Evolutionary conservation across 2,329 filamentous ascomycete genomes (phyloP).

Genomic region (Colletotrichum musae): DNA sequence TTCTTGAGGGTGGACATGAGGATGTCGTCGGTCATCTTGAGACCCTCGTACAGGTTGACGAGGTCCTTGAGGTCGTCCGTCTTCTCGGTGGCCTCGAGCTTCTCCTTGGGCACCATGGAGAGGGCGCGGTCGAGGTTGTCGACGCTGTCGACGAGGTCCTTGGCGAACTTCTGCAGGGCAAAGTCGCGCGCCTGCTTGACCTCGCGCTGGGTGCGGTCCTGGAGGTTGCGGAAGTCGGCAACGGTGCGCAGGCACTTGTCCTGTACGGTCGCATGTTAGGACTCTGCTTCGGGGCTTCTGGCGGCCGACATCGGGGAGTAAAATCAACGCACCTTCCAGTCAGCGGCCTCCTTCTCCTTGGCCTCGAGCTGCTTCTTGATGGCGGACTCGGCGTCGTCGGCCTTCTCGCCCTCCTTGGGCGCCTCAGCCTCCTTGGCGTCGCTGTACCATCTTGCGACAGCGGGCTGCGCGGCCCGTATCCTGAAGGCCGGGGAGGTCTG

Average conservation of each 20-base stretch:
- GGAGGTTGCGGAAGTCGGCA: slow-evolving; percentile 97
- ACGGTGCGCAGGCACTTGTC: slow-evolving; percentile 95
- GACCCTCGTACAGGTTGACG: slow-evolving; percentile 84
- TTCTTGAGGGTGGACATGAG: slow-evolving; percentile 91
- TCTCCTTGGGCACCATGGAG: slow-evolving; percentile 80
- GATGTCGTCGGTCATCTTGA: slow-evolving; percentile 95
- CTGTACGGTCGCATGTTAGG: slow-evolving; percentile 60
- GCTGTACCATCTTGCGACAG: slow-evolving; percentile 63
- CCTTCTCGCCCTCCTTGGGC: slow-evolving; percentile 47
- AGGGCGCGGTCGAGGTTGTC: slow-evolving; percentile 98
- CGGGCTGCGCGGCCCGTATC: slow-evolving; percentile 54
- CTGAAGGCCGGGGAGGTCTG: slow-evolving; percentile 54
- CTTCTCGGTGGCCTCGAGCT: slow-evolving; percentile 68
- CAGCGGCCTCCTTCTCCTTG: slow-evolving; percentile 70
- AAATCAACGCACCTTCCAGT: slow-evolving; percentile 81
- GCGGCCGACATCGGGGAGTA: slow-evolving; percentile 31
- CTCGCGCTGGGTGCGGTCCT: slow-evolving; percentile 93
- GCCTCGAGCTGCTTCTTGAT: slow-evolving; percentile 67
- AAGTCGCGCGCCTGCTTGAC: slow-evolving; percentile 91
- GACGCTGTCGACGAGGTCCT: slow-evolving; percentile 93
- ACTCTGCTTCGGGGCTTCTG: background rate
- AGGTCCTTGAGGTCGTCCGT: slow-evolving; percentile 78
- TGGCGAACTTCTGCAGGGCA: slow-evolving; percentile 94
- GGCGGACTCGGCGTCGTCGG: slow-evolving; percentile 55
- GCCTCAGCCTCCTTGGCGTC: slow-evolving; percentile 55